These are phyloP conservation scores for Zasmidium cellare DNA, from an alignment of 2,329 filamentous ascomycete genomes.

Conservation along the genomic window DNA sequence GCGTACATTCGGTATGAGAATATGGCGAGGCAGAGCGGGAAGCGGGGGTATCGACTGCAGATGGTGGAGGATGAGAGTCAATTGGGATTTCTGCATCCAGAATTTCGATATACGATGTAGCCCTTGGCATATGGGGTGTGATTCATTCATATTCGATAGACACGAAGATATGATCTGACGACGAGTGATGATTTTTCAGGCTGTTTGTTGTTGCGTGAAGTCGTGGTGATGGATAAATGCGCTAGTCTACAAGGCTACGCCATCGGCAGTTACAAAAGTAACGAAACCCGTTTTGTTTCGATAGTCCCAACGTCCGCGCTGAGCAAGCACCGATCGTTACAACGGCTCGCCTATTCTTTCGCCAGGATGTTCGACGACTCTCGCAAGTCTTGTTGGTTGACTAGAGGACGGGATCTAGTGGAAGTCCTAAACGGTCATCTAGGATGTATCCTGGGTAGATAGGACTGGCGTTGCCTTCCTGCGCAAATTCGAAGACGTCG, in stretches of 20 bases:
- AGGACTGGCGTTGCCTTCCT: background rate
- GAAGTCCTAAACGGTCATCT: background rate
- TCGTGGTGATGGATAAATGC: too few species aligned
- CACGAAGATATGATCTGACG: too few species aligned
- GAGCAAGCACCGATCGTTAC: background rate
- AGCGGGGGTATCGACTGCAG: slow-evolving; percentile 39
- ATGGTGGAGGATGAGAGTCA: slow-evolving; percentile 30
- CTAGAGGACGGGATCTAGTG: background rate
- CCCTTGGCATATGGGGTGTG: background rate
- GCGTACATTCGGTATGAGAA: slow-evolving; percentile 46
- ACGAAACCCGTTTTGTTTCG: background rate
- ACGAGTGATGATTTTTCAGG: too few species aligned
- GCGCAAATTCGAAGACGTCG: background rate
- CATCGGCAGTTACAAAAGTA: too few species aligned
- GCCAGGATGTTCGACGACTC: background rate
- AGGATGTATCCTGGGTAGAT: background rate
- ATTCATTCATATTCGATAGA: too few species aligned
- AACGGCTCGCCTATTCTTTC: background rate
- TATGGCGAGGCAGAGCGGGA: slow-evolving; percentile 38
- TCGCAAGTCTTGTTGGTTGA: background rate
- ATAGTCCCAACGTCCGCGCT: background rate
- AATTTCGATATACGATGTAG: slow-evolving; percentile 39
- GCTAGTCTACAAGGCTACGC: too few species aligned
- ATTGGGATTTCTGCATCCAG: slow-evolving; percentile 44
- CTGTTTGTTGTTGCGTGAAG: too few species aligned